Evolutionary conservation across 805 yeast genomes (phyloP).

Genomic region (Candida palmyrensis): DNA sequence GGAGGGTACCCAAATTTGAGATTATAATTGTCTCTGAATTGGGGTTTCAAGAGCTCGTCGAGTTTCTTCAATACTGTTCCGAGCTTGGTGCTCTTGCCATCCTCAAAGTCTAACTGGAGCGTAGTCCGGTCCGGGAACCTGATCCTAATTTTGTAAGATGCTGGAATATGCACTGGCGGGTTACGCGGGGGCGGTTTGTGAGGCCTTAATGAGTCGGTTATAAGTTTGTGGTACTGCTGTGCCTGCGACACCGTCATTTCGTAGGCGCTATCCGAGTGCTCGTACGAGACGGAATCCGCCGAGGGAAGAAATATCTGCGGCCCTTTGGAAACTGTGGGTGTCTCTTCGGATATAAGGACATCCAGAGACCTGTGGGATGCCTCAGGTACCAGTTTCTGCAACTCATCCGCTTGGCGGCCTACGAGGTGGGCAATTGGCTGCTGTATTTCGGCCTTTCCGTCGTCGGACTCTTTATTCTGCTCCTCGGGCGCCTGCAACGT

Average conservation of each 20-base stretch:
- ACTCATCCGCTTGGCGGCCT: too few relatives aligned
- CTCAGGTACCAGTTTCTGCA: too few relatives aligned
- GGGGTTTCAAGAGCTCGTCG: slow-evolving; percentile 25
- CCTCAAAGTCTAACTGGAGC: slow-evolving; percentile 29
- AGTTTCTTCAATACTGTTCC: slow-evolving; percentile 34
- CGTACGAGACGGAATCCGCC: slow-evolving; percentile 14
- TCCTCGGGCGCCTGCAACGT: too few relatives aligned
- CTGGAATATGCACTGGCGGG: slow-evolving; percentile 13
- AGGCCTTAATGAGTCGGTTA: slow-evolving; percentile 15
- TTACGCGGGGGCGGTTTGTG: slow-evolving; percentile 7
- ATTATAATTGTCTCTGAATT: slow-evolving; percentile 23
- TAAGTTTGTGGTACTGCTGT: slow-evolving; percentile 28
- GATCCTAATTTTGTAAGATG: slow-evolving; percentile 25
- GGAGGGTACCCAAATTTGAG: slow-evolving; percentile 37
- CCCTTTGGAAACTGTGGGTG: too few relatives aligned
- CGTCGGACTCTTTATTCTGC: too few relatives aligned
- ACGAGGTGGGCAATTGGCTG: too few relatives aligned
- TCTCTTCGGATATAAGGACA: too few relatives aligned
- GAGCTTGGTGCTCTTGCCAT: slow-evolving; percentile 18
- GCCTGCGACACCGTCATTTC: slow-evolving; percentile 35
- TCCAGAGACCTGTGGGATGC: too few relatives aligned
- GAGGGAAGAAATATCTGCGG: slow-evolving; percentile 19
- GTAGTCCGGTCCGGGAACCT: slow-evolving; percentile 36
- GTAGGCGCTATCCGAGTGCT: slow-evolving; percentile 40
- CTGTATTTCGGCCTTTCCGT: too few relatives aligned